Evolutionary conservation across 495 filamentous ascomycete species (phyloP).

Genomic region (Pseudomonodictys pantanalensis): DNA sequence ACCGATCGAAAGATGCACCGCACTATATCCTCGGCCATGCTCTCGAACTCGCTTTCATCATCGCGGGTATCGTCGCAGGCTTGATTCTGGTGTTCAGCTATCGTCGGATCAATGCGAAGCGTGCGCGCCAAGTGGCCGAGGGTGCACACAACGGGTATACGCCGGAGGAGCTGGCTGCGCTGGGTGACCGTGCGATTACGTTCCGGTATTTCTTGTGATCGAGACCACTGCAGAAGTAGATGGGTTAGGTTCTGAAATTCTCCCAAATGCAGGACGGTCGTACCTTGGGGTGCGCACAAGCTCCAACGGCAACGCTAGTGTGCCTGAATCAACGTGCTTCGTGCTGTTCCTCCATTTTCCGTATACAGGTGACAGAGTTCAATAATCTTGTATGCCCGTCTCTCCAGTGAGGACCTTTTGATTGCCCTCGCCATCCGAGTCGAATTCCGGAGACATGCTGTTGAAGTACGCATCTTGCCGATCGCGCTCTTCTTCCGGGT

Average conservation of each 20-base stretch:
- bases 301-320: too few species aligned
- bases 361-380: not conserved
- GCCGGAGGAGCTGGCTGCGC: conserved; percentile 52
- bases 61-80: conserved; percentile 57
- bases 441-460: conserved; percentile 67
- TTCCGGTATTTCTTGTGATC: conserved; percentile 58
- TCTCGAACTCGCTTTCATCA: conserved; percentile 67
- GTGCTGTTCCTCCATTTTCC: not conserved
- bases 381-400: conserved; percentile 82
- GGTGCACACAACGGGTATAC: conserved; percentile 50
- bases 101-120: conserved; percentile 53
- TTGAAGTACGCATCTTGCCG: conserved; percentile 70
- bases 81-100: conserved; percentile 57
- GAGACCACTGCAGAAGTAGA: too few species aligned
- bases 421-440: conserved; percentile 47
- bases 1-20: conserved; percentile 61
- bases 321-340: too few species aligned
- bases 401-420: conserved; percentile 56
- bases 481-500: conserved; percentile 54
- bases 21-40: conserved; percentile 66
- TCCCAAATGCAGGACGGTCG: too few species aligned
- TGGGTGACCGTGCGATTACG: conserved; percentile 63
- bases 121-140: conserved; percentile 44
- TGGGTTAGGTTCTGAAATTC: too few species aligned
- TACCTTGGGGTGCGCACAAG: too few species aligned